Base-by-base conservation (phyloP, 768 basidiomycete genomes). In the Roridomyces roridus region DNA sequence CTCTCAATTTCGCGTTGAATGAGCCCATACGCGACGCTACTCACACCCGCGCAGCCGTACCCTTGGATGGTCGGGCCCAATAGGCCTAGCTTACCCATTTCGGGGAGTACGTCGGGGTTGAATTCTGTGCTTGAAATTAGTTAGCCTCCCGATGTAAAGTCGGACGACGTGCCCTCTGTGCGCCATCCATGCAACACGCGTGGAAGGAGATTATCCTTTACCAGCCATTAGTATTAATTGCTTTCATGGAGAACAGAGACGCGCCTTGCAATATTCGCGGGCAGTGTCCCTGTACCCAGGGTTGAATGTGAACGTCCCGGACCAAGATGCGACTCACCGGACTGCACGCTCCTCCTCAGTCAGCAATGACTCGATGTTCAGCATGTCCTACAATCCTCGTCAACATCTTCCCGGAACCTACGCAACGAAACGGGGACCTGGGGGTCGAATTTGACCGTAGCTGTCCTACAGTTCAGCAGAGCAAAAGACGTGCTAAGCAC, bases 1-100 rank as follows among this genome's bases (percentile, higher is more conserved):
- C 93, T 80, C 74, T 98, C 96, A 4, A 98, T 88, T 71, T 98
- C 96, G 36, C 96, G 80, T 4, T 94, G 92, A 65, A 98, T 91
- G 24, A 98, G 80, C 6, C 96, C 96, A 62, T 98, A 98, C 1
- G 96, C 91, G 11, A 98, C 95, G 64, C 87, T 89, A 64, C 88
- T 91, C 17, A 85, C 88, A 20, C 96, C 96, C 0, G 96, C 96
- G 67, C 96, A 98, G 21, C 92, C 94, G 62, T 97, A 97, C 0
- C 94, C 96, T 55, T 88, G 71, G 61, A 98, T 98, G 0, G 96
- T 98, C 2, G 96, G 88, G 0, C 96, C 96, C 1, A 98, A 79
- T 14, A 98, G 75, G 2, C 96, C 96, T 4, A 98, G 78, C 58
- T 87, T 84, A 5, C 96, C 96, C 96, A 98, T 97, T 70, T 96